Evolutionary conservation across 768 basidiomycete species (phyloP).

Genomic region (Wakefieldia striispora): DNA sequence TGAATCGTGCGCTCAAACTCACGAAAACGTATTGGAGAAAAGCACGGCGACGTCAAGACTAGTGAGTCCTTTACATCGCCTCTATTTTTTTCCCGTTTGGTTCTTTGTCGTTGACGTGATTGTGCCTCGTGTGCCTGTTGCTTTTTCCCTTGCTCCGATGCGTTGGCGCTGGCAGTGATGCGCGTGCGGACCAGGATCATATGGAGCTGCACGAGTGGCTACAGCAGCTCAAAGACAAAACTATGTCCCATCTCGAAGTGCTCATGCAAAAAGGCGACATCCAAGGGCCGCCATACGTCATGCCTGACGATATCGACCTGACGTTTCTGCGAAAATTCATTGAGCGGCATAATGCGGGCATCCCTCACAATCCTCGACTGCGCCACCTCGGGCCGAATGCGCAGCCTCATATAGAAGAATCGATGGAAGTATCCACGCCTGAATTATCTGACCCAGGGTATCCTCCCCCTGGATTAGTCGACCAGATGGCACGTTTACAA

Average conservation of each 20-base stretch:
- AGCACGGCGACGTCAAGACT: slow-evolving; percentile 77
- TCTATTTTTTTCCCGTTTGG: not conserved
- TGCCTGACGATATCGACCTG: slow-evolving; percentile 78
- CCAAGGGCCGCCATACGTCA: slow-evolving; percentile 75
- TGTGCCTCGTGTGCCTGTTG: not conserved
- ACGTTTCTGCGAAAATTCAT: slow-evolving; percentile 80
- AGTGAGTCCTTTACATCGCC: slow-evolving; percentile 21
- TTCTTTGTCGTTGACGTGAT: slow-evolving; percentile 7
- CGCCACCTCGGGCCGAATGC: slow-evolving; percentile 46
- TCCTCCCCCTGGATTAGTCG: slow-evolving; percentile 27
- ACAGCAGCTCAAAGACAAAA: slow-evolving; percentile 84
- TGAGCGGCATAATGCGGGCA: slow-evolving; percentile 71
- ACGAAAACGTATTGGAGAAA: slow-evolving; percentile 89
- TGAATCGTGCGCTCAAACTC: slow-evolving; percentile 76
- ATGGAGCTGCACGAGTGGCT: slow-evolving; percentile 90
- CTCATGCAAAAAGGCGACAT: slow-evolving; percentile 89
- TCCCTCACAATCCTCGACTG: slow-evolving; percentile 78
- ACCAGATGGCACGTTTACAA: slow-evolving; percentile 35
- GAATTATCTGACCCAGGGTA: slow-evolving; percentile 35
- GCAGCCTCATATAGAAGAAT: slow-evolving; percentile 33
- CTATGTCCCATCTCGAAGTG: slow-evolving; percentile 82
- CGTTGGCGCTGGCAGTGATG: slow-evolving; percentile 39
- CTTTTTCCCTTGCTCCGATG: not conserved
- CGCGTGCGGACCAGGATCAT: slow-evolving; percentile 82
- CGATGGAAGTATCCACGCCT: slow-evolving; percentile 35